These are phyloP conservation scores for Colletotrichum sp. DNA, from an alignment of 2,329 filamentous ascomycete species.

Conservation along the genomic window DNA sequence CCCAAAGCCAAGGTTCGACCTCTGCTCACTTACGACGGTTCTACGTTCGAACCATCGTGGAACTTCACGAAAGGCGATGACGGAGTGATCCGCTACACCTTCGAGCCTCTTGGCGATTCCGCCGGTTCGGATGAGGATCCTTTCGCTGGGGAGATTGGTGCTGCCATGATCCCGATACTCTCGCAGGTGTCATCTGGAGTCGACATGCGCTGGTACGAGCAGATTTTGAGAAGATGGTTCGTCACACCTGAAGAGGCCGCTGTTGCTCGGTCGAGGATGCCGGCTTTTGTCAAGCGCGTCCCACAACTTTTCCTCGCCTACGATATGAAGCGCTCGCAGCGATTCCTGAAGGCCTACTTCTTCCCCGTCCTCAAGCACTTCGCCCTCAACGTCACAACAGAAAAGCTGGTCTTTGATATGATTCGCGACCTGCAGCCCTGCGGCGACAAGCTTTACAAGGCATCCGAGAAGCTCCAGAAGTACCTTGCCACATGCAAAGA, in stretches of 20 bases:
- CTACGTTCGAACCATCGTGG: constrained; percentile 10
- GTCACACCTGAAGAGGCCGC: constrained; percentile 1
- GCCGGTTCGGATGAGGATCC: constrained; percentile 3
- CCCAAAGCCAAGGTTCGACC: background rate
- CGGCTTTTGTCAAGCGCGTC: constrained; percentile 5
- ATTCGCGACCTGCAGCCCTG: constrained; percentile 22
- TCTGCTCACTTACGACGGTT: constrained; percentile 11
- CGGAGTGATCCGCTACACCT: constrained; percentile 1
- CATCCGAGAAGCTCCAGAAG: constrained; percentile 19
- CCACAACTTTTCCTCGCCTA: constrained; percentile 27
- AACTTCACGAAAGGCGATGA: constrained; percentile 10
- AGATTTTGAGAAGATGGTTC: constrained; percentile 1
- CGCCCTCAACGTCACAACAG: constrained; percentile 20
- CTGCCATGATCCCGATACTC: background rate
- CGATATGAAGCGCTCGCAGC: constrained; percentile 24
- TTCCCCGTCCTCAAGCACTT: constrained; percentile 27
- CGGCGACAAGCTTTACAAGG: constrained; percentile 8
- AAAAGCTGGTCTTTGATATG: constrained; percentile 24
- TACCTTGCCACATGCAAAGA: constrained; percentile 19
- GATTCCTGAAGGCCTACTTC: constrained; percentile 26
- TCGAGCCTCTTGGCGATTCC: constrained; percentile 5
- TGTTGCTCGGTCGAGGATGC: background rate
- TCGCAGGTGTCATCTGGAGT: constrained; percentile 2
- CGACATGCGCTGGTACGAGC: constrained; percentile 15
- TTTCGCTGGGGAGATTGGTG: background rate